Percentiles rank a stretch among this genome's conserved stretches.
Evolutionary conservation across 768 basidiomycete genomes (phyloP).

Genomic region (Exsudoporus frostii): DNA sequence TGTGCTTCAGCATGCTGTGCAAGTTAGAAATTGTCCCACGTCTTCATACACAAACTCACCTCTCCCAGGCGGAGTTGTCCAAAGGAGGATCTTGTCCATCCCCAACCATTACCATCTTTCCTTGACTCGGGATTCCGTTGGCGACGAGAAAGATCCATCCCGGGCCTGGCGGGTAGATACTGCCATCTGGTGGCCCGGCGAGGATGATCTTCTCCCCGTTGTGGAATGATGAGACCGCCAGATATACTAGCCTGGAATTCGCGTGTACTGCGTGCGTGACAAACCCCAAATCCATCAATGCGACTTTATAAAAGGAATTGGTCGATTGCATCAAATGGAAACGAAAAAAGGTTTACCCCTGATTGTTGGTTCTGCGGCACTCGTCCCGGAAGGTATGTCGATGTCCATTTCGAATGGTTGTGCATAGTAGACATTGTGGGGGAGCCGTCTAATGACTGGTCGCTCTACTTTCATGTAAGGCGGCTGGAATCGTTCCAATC

Average conservation of each 20-base stretch:
- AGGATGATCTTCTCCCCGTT: constrained; percentile 49
- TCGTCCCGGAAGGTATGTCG: constrained; percentile 35
- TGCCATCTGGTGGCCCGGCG: constrained; percentile 59
- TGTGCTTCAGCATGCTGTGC: constrained; percentile 46
- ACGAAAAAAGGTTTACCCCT: constrained; percentile 40
- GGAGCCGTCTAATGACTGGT: constrained; percentile 43
- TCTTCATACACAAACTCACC: constrained; percentile 42
- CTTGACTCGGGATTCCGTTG: constrained; percentile 63
- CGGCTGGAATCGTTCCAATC: constrained; percentile 83
- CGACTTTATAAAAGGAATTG: constrained; percentile 42
- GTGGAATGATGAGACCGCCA: constrained; percentile 44
- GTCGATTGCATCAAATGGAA: neutral
- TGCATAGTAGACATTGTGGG: constrained; percentile 43
- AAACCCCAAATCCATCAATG: constrained; percentile 78
- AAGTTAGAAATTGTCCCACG: neutral
- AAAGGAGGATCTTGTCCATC: constrained; percentile 58
- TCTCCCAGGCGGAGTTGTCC: constrained; percentile 51
- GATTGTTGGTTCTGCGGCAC: constrained; percentile 38
- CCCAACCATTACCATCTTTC: constrained; percentile 65
- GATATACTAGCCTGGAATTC: constrained; percentile 72
- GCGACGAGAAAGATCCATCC: constrained; percentile 71
- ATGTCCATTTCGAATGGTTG: constrained; percentile 47
- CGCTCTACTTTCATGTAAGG: constrained; percentile 69
- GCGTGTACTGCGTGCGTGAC: constrained; percentile 76
- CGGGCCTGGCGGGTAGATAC: constrained; percentile 77